A percentile compares a stretch with the other conserved stretches of the same genome.
Evolutionary conservation across 768 basidiomycete genomes (phyloP).

Genomic region (Psilocybe azurescens): DNA sequence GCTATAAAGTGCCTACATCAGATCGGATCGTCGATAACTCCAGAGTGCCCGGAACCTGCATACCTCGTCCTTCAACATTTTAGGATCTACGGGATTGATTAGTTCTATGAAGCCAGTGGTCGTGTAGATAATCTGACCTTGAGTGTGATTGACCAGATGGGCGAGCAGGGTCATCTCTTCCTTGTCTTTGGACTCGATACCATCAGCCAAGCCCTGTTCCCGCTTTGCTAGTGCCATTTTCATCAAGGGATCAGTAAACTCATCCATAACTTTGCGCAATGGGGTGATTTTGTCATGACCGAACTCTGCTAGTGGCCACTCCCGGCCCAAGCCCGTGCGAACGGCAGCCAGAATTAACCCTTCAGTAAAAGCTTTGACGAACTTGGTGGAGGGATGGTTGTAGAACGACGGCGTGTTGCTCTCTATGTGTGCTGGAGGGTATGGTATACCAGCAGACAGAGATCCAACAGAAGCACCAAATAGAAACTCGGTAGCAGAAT

Average conservation of each 20-base stretch:
- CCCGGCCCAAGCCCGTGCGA: not conserved
- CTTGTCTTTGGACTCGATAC: not conserved
- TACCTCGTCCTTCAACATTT: constrained; percentile 45
- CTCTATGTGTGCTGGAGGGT: not conserved
- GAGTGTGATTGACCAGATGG: constrained; percentile 20
- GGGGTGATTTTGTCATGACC: constrained; percentile 17
- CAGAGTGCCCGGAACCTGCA: not conserved
- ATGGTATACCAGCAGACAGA: constrained; percentile 5
- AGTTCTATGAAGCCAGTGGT: not conserved
- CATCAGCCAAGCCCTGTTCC: not conserved
- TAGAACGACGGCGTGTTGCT: not conserved
- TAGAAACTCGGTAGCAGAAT: constrained; percentile 8
- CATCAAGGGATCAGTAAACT: constrained; percentile 21
- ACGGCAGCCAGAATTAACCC: constrained; percentile 2
- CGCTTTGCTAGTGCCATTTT: constrained; percentile 14
- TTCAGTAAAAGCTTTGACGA: constrained; percentile 16
- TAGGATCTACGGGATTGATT: constrained; percentile 23
- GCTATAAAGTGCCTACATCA: constrained; percentile 1
- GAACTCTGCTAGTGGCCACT: constrained; percentile 18
- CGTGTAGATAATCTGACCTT: constrained; percentile 38
- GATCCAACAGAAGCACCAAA: constrained; percentile 6
- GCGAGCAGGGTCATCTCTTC: constrained; percentile 11
- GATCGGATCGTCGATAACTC: not conserved
- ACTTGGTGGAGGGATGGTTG: constrained; percentile 18
- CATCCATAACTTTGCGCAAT: constrained; percentile 4